phyloP scores from a whole-genome alignment of 305 asterid genomes.

The Fraxinus sp. region DNA sequence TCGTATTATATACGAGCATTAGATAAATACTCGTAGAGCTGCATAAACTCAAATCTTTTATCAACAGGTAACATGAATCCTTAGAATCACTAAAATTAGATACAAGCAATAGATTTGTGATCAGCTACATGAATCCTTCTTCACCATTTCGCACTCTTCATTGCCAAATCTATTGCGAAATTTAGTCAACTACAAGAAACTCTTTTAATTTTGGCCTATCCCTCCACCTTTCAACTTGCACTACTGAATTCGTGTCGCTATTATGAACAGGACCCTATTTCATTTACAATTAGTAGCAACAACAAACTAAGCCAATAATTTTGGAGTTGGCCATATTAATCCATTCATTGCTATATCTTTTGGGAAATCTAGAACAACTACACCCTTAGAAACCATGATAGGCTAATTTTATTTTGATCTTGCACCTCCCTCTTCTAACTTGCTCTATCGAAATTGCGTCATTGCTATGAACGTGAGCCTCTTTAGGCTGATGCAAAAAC shows the following conservation, averaged over 20 bases:
- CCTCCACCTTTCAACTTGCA: neutral
- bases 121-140: neutral
- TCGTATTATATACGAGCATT: neutral
- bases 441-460: neutral
- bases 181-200: neutral
- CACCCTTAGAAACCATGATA: neutral
- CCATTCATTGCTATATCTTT: neutral
- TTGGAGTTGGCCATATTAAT: neutral
- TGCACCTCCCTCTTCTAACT: too few species aligned
- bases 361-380: neutral
- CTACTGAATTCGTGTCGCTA: neutral
- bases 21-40: neutral
- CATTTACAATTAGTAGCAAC: neutral
- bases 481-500: neutral
- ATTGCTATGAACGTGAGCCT: neutral
- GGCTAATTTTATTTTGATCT: too few species aligned
- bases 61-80: neutral
- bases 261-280: neutral
- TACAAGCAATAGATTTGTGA: neutral
- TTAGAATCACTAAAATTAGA: neutral
- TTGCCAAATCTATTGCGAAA: neutral
- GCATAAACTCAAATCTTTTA: neutral
- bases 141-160: neutral
- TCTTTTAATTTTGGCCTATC: neutral
- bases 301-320: neutral